These are phyloP conservation scores for Epithele typhae DNA, from an alignment of 768 basidiomycete species.

Conservation along the genomic window DNA sequence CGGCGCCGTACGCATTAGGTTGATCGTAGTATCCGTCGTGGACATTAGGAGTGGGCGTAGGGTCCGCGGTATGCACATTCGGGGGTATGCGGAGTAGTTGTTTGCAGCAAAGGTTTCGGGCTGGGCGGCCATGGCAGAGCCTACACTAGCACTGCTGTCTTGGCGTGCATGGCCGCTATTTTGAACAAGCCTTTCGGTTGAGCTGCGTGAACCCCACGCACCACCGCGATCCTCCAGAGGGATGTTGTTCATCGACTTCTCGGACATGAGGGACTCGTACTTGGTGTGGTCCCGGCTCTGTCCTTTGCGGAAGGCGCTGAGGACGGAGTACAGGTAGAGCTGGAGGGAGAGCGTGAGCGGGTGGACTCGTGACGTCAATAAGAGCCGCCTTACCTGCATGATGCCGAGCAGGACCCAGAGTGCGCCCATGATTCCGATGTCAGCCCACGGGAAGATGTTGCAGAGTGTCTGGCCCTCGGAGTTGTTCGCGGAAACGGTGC, in stretches of 20 bases:
- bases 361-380: conserved; percentile 1
- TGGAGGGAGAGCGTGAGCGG: conserved; percentile 23
- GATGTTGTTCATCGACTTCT: conserved; percentile 55
- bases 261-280: conserved; percentile 59
- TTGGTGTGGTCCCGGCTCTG: conserved; percentile 81
- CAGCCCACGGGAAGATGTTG: conserved; percentile 88
- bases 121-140: conserved; percentile 51
- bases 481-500: conserved; percentile 29
- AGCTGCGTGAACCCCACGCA: conserved; percentile 65
- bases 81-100: conserved; percentile 19
- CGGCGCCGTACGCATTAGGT: conserved; percentile 3
- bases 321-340: conserved; percentile 45
- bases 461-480: conserved; percentile 72
- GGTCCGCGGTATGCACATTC: conserved; percentile 36
- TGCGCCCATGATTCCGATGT: conserved; percentile 86
- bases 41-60: conserved; percentile 33
- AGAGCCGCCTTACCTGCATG: conserved; percentile 56
- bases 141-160: conserved; percentile 48
- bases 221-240: conserved; percentile 61
- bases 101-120: conserved; percentile 22
- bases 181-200: conserved; percentile 34
- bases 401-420: conserved; percentile 80
- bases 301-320: conserved; percentile 61
- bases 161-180: conserved; percentile 33
- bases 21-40: conserved; percentile 25